Percentiles rank a stretch among this genome's conserved stretches.
Evolutionary conservation across 345 rosid genomes (phyloP).

Genomic region (Balakata baccata): DNA sequence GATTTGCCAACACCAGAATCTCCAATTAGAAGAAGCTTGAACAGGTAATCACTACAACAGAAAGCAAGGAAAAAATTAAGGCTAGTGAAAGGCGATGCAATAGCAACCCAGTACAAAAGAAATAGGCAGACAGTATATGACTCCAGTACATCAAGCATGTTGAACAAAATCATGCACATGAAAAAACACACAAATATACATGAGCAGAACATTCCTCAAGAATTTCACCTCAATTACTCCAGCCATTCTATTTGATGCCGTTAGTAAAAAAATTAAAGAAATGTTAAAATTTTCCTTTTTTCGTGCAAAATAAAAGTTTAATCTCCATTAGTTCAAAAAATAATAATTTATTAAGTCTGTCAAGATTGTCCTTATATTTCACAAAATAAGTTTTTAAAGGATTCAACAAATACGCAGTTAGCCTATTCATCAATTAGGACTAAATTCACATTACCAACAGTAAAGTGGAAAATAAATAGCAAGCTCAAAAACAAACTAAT

Average conservation of each 20-base stretch:
- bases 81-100: background rate
- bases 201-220: background rate
- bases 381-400: too few species aligned
- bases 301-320: too few species aligned
- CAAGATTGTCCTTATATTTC: too few species aligned
- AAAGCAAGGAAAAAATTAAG: background rate
- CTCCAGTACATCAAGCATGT: background rate
- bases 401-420: too few species aligned
- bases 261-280: background rate
- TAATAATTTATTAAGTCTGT: too few species aligned
- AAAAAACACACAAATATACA: background rate
- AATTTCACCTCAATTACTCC: background rate
- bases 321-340: too few species aligned
- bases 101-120: background rate
- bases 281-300: background rate
- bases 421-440: background rate
- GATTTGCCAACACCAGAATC: slow-evolving; percentile 21
- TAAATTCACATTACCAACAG: background rate
- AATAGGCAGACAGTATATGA: background rate
- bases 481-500: background rate
- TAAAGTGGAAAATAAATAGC: background rate
- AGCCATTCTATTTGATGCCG: background rate
- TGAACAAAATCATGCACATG: background rate
- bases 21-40: slow-evolving; percentile 25
- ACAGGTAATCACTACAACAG: slow-evolving; percentile 17